Percentiles rank a stretch among this genome's conserved stretches.
These are phyloP conservation scores for Metschnikowia santaceciliae DNA, from an alignment of 805 yeast genomes.

Conservation along the genomic window DNA sequence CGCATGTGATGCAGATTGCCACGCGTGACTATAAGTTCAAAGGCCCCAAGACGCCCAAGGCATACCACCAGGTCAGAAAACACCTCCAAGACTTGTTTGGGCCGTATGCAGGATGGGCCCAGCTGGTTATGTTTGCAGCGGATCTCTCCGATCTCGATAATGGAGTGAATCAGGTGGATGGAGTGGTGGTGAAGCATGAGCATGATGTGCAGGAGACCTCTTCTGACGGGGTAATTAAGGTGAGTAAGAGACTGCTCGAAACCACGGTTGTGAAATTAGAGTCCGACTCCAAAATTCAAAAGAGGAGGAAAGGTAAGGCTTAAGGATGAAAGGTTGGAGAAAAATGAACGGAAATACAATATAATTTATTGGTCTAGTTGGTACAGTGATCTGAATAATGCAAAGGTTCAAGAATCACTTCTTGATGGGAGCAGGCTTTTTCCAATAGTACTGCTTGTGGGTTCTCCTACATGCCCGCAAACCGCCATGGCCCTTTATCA, in stretches of 20 bases:
- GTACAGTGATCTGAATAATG: too few relatives aligned
- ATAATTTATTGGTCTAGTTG: too few relatives aligned
- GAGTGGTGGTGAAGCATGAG: constrained; percentile 15
- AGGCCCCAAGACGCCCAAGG: constrained; percentile 41
- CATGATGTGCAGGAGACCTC: constrained; percentile 1
- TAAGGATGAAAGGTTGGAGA: too few relatives aligned
- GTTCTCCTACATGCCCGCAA: constrained; percentile 87
- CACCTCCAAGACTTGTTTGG: constrained; percentile 77
- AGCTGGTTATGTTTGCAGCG: constrained; percentile 85
- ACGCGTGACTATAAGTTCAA: constrained; percentile 69
- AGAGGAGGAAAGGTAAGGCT: background rate
- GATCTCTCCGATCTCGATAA: constrained; percentile 70
- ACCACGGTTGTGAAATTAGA: constrained; percentile 4
- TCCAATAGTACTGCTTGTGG: constrained; percentile 86
- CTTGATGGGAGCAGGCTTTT: constrained; percentile 51
- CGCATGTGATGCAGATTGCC: constrained; percentile 91
- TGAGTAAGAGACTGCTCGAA: background rate
- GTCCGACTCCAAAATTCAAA: background rate
- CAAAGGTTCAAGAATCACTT: constrained; percentile 16
- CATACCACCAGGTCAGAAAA: constrained; percentile 54
- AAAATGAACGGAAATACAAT: too few relatives aligned
- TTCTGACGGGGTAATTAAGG: background rate
- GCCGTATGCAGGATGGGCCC: constrained; percentile 97
- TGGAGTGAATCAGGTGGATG: constrained; percentile 46
- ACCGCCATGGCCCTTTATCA: constrained; percentile 75